These are phyloP conservation scores for Coprinopsis strossmayeri DNA, from an alignment of 768 basidiomycete genomes.

Conservation along the genomic window DNA sequence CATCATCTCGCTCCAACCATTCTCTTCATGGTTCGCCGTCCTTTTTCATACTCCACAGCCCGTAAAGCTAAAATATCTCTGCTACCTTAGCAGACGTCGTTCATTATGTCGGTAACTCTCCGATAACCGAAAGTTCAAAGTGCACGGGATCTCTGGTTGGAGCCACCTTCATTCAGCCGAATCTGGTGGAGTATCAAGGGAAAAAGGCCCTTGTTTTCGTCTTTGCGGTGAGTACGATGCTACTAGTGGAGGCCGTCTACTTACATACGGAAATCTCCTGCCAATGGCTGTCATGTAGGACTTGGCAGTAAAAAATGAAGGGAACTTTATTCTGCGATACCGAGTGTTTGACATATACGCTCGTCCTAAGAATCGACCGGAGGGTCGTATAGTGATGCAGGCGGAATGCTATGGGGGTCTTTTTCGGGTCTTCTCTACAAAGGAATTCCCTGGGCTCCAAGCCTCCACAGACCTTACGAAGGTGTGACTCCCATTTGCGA, in stretches of 20 bases:
- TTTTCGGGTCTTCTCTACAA: conserved; percentile 65
- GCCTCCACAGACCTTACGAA: conserved; percentile 65
- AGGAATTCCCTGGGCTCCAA: conserved; percentile 62
- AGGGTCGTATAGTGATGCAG: conserved; percentile 32
- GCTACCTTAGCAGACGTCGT: background rate
- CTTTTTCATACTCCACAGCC: no score
- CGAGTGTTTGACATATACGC: conserved; percentile 59
- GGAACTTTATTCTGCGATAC: conserved; percentile 60
- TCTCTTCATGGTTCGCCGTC: no score
- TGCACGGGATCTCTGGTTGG: conserved; percentile 51
- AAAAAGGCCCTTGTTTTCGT: conserved; percentile 53
- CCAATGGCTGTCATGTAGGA: conserved; percentile 35
- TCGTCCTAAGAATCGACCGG: background rate
- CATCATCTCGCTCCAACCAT: no score
- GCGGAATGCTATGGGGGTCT: conserved; percentile 60
- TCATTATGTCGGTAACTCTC: conserved; percentile 6
- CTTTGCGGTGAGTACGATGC: conserved; percentile 57
- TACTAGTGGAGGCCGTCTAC: no score
- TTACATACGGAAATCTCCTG: no score
- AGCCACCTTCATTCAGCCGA: conserved; percentile 53
- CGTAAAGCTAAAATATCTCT: no score
- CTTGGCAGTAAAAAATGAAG: conserved; percentile 64
- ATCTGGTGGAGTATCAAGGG: conserved; percentile 50
- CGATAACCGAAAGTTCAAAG: conserved; percentile 42
- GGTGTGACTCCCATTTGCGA: conserved; percentile 26